Conservation (phyloP, 23 red algal genomes). For the Cyanidiococcus yangmingshanensis region DNA sequence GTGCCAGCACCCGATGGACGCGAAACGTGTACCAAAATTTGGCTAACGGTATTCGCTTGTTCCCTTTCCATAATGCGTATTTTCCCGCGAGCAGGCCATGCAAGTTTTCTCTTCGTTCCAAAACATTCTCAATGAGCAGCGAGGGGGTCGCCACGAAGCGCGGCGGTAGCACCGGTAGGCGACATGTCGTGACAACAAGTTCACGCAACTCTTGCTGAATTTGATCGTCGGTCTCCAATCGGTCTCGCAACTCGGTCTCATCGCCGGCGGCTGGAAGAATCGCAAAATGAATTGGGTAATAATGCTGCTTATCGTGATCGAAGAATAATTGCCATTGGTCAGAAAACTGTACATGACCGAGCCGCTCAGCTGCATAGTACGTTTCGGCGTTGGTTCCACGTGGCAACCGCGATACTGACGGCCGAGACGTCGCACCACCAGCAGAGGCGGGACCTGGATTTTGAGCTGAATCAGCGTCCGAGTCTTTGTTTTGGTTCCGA, state of each 20-base stretch:
- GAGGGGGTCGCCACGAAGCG: neutral
- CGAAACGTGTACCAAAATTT: constrained; percentile 10
- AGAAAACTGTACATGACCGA: neutral
- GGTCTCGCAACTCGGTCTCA: neutral
- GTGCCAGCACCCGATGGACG: no score
- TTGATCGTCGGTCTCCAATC: neutral
- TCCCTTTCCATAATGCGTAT: neutral
- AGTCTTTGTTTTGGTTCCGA: no score
- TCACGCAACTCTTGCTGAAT: constrained; percentile 1
- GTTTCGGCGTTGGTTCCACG: no score
- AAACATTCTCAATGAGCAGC: neutral
- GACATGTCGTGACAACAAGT: neutral
- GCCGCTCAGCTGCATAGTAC: neutral
- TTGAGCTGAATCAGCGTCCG: no score
- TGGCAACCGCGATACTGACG: no score
- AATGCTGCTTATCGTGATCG: constrained; percentile 3
- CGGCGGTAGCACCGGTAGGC: constrained; percentile 11
- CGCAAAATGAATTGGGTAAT: neutral
- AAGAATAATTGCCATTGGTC: constrained; percentile 1
- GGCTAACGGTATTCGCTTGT: neutral
- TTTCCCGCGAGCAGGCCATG: constrained; percentile 6
- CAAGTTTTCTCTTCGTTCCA: neutral
- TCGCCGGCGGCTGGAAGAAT: neutral
- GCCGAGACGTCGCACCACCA: no score
- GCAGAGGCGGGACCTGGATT: no score